Evolutionary conservation across 2,329 filamentous ascomycete genomes (phyloP).

Genomic region (Ophiocordyceps unilateralis): DNA sequence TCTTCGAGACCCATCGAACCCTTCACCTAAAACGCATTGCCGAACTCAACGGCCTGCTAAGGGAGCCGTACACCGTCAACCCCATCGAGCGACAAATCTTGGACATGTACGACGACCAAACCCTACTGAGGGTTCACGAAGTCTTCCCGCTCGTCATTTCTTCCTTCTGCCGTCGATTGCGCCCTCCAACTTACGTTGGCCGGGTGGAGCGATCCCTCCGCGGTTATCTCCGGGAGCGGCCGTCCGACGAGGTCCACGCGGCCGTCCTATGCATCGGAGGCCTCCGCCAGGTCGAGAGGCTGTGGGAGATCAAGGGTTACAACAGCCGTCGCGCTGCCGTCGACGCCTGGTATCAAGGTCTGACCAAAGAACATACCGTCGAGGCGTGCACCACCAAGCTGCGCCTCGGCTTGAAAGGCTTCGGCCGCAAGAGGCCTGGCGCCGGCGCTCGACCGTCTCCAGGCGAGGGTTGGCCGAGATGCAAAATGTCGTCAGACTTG

Average conservation of each 20-base stretch:
- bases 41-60: conserved; percentile 29
- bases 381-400: conserved; percentile 27
- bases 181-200: conserved; percentile 47
- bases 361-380: conserved; percentile 24
- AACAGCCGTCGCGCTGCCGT: conserved; percentile 40
- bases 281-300: conserved; percentile 41
- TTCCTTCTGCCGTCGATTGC: conserved; percentile 43
- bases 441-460: conserved; percentile 11
- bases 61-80: conserved; percentile 39
- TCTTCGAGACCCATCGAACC: conserved; percentile 47
- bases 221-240: conserved; percentile 45
- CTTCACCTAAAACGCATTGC: conserved; percentile 39
- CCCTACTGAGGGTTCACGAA: conserved; percentile 44
- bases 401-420: conserved; percentile 31
- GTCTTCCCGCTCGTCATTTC: conserved; percentile 47
- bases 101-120: conserved; percentile 47
- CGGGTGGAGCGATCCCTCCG: conserved; percentile 43
- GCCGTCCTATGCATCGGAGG: conserved; percentile 44
- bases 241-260: conserved; percentile 43
- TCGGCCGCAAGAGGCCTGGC: conserved; percentile 41
- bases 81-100: conserved; percentile 46
- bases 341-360: conserved; percentile 38
- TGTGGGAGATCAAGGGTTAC: conserved; percentile 52
- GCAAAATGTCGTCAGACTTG: conserved; percentile 12
- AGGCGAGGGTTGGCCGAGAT: conserved; percentile 9